Evolutionary conservation across 768 basidiomycete genomes (phyloP).

Genomic region (Lyophyllum semitale): DNA sequence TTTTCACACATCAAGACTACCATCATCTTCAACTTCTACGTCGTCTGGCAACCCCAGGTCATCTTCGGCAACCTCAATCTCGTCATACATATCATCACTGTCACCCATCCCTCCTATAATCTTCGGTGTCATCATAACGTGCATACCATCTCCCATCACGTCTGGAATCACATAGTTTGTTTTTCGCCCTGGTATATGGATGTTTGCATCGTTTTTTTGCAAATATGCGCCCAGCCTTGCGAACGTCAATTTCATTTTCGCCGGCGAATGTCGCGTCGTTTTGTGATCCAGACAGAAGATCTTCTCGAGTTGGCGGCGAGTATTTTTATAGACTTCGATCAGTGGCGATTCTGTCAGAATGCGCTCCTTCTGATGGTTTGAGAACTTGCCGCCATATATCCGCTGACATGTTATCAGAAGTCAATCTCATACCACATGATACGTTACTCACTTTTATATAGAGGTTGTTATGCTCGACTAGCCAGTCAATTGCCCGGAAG

Average conservation of each 20-base stretch:
- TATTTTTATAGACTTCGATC: conserved; percentile 32
- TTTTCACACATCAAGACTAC: conserved; percentile 4
- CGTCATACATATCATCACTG: not conserved
- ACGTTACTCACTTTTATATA: conserved; percentile 37
- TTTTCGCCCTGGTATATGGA: not conserved
- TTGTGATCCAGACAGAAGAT: conserved; percentile 26
- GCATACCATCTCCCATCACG: not conserved
- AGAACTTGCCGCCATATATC: conserved; percentile 37
- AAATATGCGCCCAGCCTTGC: conserved; percentile 14
- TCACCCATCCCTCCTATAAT: not conserved
- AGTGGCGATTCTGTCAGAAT: conserved; percentile 36
- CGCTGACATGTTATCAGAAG: conserved; percentile 16
- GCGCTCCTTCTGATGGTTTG: too few relatives aligned
- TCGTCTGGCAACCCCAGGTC: not conserved
- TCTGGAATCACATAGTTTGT: conserved; percentile 3
- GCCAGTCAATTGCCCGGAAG: too few relatives aligned
- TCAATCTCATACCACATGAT: not conserved
- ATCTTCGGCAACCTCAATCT: not conserved
- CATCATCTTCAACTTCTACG: conserved; percentile 3
- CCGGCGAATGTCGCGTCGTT: conserved; percentile 26
- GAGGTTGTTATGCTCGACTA: conserved; percentile 44
- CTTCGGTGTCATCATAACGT: not conserved
- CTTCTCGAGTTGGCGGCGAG: conserved; percentile 22
- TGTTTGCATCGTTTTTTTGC: conserved; percentile 13
- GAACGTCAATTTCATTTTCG: conserved; percentile 29